Evolutionary conservation across 345 rosid genomes (phyloP), one percentile per base, ranked within the genome.

Genomic region (Brassica incana): DNA sequence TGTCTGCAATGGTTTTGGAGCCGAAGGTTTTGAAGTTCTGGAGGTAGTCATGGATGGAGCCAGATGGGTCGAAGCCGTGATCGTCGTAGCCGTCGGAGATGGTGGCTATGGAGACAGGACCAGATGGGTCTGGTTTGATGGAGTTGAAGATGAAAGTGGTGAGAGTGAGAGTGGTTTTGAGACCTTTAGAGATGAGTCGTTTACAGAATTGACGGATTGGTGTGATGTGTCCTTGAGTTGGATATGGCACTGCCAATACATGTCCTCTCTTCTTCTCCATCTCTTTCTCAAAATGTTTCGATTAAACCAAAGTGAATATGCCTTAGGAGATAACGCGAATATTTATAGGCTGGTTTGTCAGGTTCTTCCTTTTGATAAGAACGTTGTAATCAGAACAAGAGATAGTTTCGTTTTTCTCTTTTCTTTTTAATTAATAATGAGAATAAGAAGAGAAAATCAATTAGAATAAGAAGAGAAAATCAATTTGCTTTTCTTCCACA

Each of bases 81-180:
- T 69, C 43, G 68, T 75, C 80, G 23, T 71, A 40, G 29, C 69
- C 45, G 1, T 67, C 76, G 4, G 65, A 69, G 60, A 56, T 43
- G 54, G 80, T 60, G 36, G 29, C 65, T 59, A 74, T 65, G 69
- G 65, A 30, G 63, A 38, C 7, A 1, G 79, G 40, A 45, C 69
- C 38, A 12, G 75, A 72, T 5, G 58, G 60, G 64, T 59, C 64
- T 23, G 30, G 64, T 59, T 59, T 59, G 32, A 59, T 63, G 62
- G 62, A 58, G 62, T 58, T 58, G 27, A 58, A 18, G 5, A 16
- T 15, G 27, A 58, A 58, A 18, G 62, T 58, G 62, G 62, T 58
- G 62, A 58, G 62, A 58, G 62, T 2, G 5, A 58, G 62, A 58
- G 62, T 58, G 27, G 62, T 58, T 58, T 58, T 58, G 29, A 58